Evolutionary conservation across 106 monocot genomes (phyloP).

Genomic region (Allium cepa): DNA sequence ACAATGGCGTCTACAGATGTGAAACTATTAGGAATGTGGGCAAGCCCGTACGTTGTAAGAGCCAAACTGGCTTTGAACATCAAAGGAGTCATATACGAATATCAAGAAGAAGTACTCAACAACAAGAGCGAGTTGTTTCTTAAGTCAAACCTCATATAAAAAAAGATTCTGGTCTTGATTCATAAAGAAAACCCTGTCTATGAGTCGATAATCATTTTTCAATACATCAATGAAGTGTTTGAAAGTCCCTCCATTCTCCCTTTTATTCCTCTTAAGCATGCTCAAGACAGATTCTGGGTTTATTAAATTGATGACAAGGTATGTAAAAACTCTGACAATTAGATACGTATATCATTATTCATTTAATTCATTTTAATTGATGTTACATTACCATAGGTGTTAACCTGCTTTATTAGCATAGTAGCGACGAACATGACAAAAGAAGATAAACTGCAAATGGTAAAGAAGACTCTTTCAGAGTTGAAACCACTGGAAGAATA

Average conservation of each 20-base stretch:
- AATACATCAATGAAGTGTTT: constrained; percentile 22
- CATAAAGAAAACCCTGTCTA: constrained; percentile 17
- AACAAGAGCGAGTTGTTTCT: constrained; percentile 23
- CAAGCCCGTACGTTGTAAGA: constrained; percentile 13
- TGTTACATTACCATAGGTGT: background rate
- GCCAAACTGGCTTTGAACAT: constrained; percentile 13
- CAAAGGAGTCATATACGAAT: constrained; percentile 16
- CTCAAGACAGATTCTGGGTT: constrained; percentile 19
- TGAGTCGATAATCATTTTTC: constrained; percentile 16
- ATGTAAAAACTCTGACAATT: background rate
- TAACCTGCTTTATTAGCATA: background rate
- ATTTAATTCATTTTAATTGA: background rate
- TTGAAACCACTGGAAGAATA: constrained; percentile 27
- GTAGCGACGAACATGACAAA: background rate
- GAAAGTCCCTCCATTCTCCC: constrained; percentile 10
- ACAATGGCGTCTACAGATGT: background rate
- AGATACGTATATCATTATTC: background rate
- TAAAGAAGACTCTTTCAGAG: constrained; percentile 1
- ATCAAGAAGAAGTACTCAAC: background rate
- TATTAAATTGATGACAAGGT: constrained; percentile 21
- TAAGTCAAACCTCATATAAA: constrained; percentile 14
- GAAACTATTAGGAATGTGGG: constrained; percentile 14
- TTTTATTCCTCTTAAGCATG: constrained; percentile 11
- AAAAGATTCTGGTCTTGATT: constrained; percentile 25
- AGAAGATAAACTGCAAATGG: constrained; percentile 1